These are phyloP conservation scores for Cyclotella sp. DNA, from an alignment of 108 stramenopile species.

Conservation along the genomic window DNA sequence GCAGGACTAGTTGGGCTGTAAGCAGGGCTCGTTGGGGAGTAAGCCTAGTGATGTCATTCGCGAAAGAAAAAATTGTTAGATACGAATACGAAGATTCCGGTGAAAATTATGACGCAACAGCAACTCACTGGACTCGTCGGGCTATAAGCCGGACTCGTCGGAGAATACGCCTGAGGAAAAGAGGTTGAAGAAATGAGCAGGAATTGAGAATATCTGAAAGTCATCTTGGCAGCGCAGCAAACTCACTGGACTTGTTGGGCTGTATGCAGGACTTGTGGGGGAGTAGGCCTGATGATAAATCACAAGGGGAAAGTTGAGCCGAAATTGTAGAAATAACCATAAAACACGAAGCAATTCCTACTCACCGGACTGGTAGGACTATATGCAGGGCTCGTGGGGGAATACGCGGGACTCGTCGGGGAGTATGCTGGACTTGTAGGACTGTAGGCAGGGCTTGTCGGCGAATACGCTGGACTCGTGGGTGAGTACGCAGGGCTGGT, in stretches of 20 bases:
- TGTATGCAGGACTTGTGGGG: conserved; percentile 64
- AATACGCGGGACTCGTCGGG: conserved; percentile 68
- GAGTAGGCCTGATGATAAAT: conserved; percentile 21
- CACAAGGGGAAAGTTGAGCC: conserved; percentile 51
- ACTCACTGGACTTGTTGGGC: conserved; percentile 68
- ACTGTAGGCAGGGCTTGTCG: conserved; percentile 67
- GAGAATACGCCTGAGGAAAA: conserved; percentile 62
- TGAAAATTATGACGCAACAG: conserved; percentile 23
- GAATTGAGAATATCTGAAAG: neutral
- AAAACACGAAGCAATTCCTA: conserved; percentile 21
- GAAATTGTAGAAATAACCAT: conserved; percentile 69
- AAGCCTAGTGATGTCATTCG: conserved; percentile 50
- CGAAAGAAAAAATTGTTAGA: conserved; percentile 58
- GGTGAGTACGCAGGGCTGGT: conserved; percentile 69
- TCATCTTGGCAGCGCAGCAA: neutral
- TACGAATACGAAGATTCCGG: conserved; percentile 34
- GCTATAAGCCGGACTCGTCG: conserved; percentile 86
- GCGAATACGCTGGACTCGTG: conserved; percentile 66
- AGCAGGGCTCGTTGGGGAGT: conserved; percentile 86
- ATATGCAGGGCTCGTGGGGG: conserved; percentile 74
- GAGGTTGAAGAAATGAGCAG: conserved; percentile 4
- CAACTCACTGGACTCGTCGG: conserved; percentile 83
- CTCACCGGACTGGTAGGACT: conserved; percentile 75
- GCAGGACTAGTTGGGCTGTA: conserved; percentile 89
- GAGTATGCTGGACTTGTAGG: conserved; percentile 60